These are phyloP conservation scores for Shiraia sp. DNA, from an alignment of 2,329 filamentous ascomycete genomes.

Conservation along the genomic window DNA sequence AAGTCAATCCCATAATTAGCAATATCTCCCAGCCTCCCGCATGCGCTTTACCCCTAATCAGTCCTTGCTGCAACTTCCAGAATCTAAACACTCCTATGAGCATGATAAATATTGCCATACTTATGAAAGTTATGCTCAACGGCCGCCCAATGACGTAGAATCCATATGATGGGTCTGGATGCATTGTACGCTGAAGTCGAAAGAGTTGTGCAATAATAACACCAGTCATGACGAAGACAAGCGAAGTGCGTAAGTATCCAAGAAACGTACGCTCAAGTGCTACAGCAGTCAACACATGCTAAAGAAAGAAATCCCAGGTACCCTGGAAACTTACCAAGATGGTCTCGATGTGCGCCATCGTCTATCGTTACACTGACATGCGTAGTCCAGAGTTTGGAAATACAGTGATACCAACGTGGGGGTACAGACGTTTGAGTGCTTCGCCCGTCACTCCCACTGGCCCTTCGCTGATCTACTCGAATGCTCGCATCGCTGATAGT, in stretches of 20 bases:
- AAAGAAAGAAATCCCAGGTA: not conserved
- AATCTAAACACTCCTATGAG: constrained; percentile 62
- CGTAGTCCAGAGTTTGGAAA: constrained; percentile 53
- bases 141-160: constrained; percentile 66
- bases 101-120: constrained; percentile 53
- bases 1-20: constrained; percentile 50
- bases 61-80: constrained; percentile 64
- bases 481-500: constrained; percentile 8
- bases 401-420: constrained; percentile 42
- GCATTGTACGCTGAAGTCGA: constrained; percentile 57
- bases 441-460: not conserved
- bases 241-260: constrained; percentile 71
- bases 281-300: constrained; percentile 36
- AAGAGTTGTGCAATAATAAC: constrained; percentile 71
- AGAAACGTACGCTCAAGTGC: constrained; percentile 77
- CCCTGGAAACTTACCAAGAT: constrained; percentile 53
- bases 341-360: constrained; percentile 57
- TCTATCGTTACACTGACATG: constrained; percentile 57
- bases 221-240: constrained; percentile 69
- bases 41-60: constrained; percentile 60
- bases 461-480: constrained; percentile 2
- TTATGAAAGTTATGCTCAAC: constrained; percentile 56
- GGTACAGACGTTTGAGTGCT: constrained; percentile 2
- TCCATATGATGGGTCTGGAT: constrained; percentile 54
- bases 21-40: constrained; percentile 64